phyloP scores from a whole-genome alignment of 225 moss, liverwort and hornwort species.

The Marchantia polymorpha region DNA sequence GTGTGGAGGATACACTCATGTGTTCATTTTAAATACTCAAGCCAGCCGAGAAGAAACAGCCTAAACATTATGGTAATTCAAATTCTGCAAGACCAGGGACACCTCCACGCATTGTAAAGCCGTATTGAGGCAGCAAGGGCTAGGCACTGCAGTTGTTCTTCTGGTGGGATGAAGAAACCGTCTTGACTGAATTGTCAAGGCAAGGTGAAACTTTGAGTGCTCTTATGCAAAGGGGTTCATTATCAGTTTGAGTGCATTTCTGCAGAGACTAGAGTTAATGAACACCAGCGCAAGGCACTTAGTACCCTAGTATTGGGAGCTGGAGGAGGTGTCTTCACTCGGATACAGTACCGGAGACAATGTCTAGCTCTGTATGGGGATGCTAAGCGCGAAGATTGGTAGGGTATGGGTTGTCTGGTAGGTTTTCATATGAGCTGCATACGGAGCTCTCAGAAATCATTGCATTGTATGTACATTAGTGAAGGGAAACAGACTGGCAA shows the following conservation, averaged over 20 bases:
- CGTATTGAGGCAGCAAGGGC: conserved; percentile 52
- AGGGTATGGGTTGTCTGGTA: conserved; percentile 64
- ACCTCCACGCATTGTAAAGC: conserved; percentile 81
- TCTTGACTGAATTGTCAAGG: conserved; percentile 29
- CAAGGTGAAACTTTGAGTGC: conserved; percentile 28
- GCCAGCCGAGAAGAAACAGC: conserved; percentile 90
- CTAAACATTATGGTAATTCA: too few species aligned
- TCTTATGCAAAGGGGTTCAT: conserved; percentile 25
- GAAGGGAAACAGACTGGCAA: conserved; percentile 62
- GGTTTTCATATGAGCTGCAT: conserved; percentile 61
- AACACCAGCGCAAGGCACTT: conserved; percentile 56
- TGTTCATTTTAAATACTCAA: conserved; percentile 99
- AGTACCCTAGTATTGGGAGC: conserved; percentile 78
- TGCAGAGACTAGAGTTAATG: conserved; percentile 57
- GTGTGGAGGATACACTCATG: conserved; percentile 98
- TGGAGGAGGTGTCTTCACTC: conserved; percentile 54
- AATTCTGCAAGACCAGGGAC: conserved; percentile 93
- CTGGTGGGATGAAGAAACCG: conserved; percentile 31
- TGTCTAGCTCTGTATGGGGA: conserved; percentile 57
- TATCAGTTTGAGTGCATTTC: conserved; percentile 44
- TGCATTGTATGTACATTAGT: conserved; percentile 81
- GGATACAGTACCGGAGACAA: conserved; percentile 35
- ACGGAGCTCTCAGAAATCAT: conserved; percentile 61
- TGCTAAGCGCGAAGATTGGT: conserved; percentile 70
- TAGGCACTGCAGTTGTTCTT: conserved; percentile 26